Conservation (phyloP, 305 asterid species). For the Fraxinus angustifolia region DNA sequence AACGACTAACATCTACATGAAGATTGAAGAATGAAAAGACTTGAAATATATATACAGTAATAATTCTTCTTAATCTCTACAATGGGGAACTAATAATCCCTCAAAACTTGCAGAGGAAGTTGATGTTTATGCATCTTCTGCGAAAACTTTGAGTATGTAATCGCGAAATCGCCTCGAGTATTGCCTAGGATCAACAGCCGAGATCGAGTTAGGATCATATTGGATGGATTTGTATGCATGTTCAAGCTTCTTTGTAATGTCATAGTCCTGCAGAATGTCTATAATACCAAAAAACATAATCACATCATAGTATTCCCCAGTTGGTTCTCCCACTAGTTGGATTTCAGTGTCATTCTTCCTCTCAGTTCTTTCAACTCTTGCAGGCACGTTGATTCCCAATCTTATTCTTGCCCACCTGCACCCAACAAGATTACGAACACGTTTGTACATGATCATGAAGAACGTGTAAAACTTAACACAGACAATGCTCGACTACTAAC, state of each 20-base stretch:
- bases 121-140: constrained; percentile 56
- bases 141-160: constrained; percentile 67
- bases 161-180: constrained; percentile 86
- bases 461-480: neutral
- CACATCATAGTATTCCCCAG: constrained; percentile 83
- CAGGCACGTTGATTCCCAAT: constrained; percentile 84
- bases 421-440: neutral
- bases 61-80: constrained; percentile 3
- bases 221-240: constrained; percentile 93
- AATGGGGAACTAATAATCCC: neutral
- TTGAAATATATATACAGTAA: constrained; percentile 27
- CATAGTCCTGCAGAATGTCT: constrained; percentile 94
- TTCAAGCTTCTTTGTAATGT: constrained; percentile 88
- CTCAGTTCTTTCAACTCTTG: constrained; percentile 75
- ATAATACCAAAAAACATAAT: constrained; percentile 80
- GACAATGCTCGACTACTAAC: neutral
- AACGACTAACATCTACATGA: constrained; percentile 20
- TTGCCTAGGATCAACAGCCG: constrained; percentile 88
- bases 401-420: constrained; percentile 69
- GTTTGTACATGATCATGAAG: neutral
- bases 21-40: constrained; percentile 12
- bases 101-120: neutral
- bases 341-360: constrained; percentile 55
- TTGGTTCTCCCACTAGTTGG: constrained; percentile 65
- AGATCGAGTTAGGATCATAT: constrained; percentile 83